These are phyloP conservation scores for Straminergon stramineum DNA, from an alignment of 225 moss, liverwort and hornwort species.

Conservation along the genomic window DNA sequence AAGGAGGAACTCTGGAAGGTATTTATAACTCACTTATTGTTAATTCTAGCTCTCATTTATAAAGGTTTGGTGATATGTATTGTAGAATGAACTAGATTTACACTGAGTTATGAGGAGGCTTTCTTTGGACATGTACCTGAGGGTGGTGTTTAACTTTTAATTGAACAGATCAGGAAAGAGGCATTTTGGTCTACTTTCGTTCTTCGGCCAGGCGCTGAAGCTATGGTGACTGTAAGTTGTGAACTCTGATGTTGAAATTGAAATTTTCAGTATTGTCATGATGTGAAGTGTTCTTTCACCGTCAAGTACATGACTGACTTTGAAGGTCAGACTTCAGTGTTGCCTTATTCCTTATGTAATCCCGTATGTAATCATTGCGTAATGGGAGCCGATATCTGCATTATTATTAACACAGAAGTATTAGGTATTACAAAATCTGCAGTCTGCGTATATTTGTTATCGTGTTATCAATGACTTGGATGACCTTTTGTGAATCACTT, in stretches of 20 bases:
- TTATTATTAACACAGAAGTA: neutral
- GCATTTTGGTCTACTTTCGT: slow-evolving; percentile 73
- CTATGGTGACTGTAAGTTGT: slow-evolving; percentile 71
- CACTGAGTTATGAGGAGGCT: neutral
- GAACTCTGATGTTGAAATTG: neutral
- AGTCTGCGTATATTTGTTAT: neutral
- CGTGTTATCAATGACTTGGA: neutral
- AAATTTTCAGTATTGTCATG: neutral
- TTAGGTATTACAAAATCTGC: neutral
- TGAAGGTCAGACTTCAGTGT: neutral
- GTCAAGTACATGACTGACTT: neutral
- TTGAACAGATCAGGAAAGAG: slow-evolving; percentile 84
- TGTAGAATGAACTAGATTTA: neutral
- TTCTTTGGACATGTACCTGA: neutral
- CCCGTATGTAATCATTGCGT: neutral
- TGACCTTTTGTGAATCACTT: neutral
- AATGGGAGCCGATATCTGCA: neutral
- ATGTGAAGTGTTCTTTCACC: neutral
- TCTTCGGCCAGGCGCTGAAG: slow-evolving; percentile 57
- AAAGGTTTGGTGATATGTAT: neutral
- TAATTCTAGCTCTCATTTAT: neutral
- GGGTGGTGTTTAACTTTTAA: slow-evolving; percentile 4
- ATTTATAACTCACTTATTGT: neutral
- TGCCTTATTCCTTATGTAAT: neutral
- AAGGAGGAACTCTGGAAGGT: slow-evolving; percentile 99